Conservation (phyloP, 805 yeast species). For the Helenozyma rhizophorensis region DNA sequence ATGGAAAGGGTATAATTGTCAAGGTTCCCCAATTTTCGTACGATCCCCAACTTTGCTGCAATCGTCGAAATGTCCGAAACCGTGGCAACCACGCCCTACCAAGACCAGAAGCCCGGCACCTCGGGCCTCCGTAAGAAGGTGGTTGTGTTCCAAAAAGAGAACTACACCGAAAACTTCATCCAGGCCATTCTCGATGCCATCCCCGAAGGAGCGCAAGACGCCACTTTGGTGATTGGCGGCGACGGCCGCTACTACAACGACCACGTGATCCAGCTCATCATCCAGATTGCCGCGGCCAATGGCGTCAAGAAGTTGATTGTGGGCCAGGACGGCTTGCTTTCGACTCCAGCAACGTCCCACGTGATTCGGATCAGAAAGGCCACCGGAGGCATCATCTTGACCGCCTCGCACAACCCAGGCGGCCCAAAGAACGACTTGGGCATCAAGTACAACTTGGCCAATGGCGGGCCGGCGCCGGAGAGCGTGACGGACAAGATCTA, state of each 20-base stretch:
- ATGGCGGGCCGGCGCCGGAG: slow-evolving; percentile 99
- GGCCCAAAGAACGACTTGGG: slow-evolving; percentile 92
- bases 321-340: slow-evolving; percentile 83
- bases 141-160: slow-evolving; percentile 67
- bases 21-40: slow-evolving; percentile 2
- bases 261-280: slow-evolving; percentile 74
- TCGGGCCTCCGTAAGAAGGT: slow-evolving; percentile 95
- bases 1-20: too few relatives aligned
- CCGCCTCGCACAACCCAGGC: slow-evolving; percentile 98
- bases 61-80: slow-evolving; percentile 15
- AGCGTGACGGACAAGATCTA: slow-evolving; percentile 83
- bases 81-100: slow-evolving; percentile 66
- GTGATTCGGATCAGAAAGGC: slow-evolving; percentile 69
- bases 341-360: slow-evolving; percentile 97
- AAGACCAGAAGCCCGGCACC: slow-evolving; percentile 96
- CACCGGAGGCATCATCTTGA: slow-evolving; percentile 93
- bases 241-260: slow-evolving; percentile 93
- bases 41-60: not conserved
- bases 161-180: slow-evolving; percentile 91
- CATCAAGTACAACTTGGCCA: slow-evolving; percentile 88
- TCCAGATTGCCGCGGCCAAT: slow-evolving; percentile 83
- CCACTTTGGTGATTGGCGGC: slow-evolving; percentile 90
- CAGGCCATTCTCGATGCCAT: slow-evolving; percentile 82
- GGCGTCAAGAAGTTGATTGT: slow-evolving; percentile 81
- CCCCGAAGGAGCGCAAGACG: slow-evolving; percentile 77